Conservation (phyloP, 192 early-diverging fungal species). For the Coemansia sp. region DNA sequence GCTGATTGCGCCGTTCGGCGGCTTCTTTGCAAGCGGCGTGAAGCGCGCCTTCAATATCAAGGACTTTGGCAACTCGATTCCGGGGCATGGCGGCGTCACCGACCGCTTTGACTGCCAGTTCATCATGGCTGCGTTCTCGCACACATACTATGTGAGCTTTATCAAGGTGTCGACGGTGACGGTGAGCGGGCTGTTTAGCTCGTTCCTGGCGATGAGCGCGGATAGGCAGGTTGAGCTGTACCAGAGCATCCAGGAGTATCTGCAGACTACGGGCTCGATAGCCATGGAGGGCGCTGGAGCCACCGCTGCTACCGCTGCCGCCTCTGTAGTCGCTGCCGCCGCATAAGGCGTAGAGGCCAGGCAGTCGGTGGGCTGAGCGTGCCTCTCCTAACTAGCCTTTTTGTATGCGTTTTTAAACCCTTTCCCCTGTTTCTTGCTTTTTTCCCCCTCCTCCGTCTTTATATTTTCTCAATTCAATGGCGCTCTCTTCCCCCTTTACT, state of each 20-base stretch:
- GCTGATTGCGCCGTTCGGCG: constrained; percentile 95
- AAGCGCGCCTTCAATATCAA: constrained; percentile 98
- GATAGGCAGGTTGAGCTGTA: constrained; percentile 45
- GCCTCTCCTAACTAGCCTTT: not conserved
- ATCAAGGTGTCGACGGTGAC: constrained; percentile 60
- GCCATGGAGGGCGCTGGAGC: not conserved
- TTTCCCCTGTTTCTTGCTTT: not conserved
- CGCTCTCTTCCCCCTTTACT: too few relatives aligned
- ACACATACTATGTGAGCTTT: constrained; percentile 87
- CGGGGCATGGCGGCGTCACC: constrained; percentile 95
- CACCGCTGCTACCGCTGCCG: not conserved
- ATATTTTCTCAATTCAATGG: too few relatives aligned
- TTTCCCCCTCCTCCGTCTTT: constrained; percentile 1
- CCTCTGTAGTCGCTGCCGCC: not conserved
- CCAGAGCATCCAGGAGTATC: constrained; percentile 52
- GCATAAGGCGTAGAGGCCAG: too few relatives aligned
- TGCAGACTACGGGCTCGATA: constrained; percentile 38
- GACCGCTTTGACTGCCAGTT: constrained; percentile 99
- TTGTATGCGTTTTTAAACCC: constrained; percentile 3
- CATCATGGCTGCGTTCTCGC: constrained; percentile 91
- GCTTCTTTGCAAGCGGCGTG: constrained; percentile 95
- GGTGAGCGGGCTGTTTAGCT: constrained; percentile 39
- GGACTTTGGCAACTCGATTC: constrained; percentile 95
- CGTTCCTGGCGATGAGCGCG: constrained; percentile 35
- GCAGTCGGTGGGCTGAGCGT: too few relatives aligned